Base-by-base conservation (phyloP, 306 rosid species). In the Acacia melanoxylon region DNA sequence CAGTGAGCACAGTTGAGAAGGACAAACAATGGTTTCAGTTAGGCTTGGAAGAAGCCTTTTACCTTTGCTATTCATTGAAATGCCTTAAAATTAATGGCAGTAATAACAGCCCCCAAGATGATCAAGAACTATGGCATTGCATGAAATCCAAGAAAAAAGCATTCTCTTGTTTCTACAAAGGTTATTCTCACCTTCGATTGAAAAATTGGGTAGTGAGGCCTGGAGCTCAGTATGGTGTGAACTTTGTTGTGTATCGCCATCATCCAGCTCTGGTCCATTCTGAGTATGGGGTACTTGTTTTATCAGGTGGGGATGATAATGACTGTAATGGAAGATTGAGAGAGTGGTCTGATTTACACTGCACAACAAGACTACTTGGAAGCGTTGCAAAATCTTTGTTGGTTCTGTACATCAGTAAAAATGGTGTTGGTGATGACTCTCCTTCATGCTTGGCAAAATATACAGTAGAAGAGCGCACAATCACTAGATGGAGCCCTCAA, bases 131-230 rank as follows among this genome's bases (percentile, higher is more conserved):
- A 35, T 89, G 95, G 95, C 85, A 37, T 74, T 76, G 51, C 87
- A 87, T 92, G 87, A 89, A 63, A 67, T 90, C 92, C 25, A 74
- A 77, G 82, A 92, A 83, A 75, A 37, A 79, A 54, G 58, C 79
- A 31, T 94, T 92, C 86, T 88, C 95, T 59, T 84, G 42, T 58
- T 86, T 87, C 80, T 94, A 84, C 87, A 88, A 87, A 82, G 94
- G 92, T 44, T 88, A 94, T 84, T 83, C 87, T 80, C 90, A 90
- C 70, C 93, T 93, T 79, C 83, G 93, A 51, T 72, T 72, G 81
- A 93, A 91, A 78, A 91, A 91, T 67, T 90, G 97, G 97, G 94
- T 90, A 0, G 98, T 90, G 72, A 88, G 86, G 73, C 85, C 94
- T 2, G 98, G 97, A 49, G 82, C 83, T 81, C 88, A 86, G 74